Conservation (phyloP, 2,329 filamentous ascomycete species). For the Pseudogymnoascus sp. region DNA sequence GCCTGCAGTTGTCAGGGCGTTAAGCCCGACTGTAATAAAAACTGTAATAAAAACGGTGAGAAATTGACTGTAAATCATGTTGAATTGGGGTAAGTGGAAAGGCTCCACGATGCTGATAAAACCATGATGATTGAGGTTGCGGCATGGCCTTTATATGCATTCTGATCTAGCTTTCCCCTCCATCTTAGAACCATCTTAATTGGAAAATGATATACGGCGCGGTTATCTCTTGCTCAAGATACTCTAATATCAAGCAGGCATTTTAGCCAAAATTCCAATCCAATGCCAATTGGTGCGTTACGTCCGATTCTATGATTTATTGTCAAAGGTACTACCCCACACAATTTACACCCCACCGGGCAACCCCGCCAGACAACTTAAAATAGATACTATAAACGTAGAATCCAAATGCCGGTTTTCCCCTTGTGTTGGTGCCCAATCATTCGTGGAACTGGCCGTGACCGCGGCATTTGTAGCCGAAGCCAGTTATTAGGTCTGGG, state of each 20-base stretch:
- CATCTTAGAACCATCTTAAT: not conserved
- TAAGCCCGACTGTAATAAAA: not conserved
- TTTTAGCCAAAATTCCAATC: not conserved
- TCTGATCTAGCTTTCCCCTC: not conserved
- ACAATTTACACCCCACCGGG: not conserved
- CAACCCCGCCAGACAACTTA: not conserved
- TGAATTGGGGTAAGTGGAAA: not conserved
- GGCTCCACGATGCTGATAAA: not conserved
- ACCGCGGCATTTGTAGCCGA: not conserved
- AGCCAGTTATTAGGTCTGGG: not conserved
- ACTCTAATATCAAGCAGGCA: not conserved
- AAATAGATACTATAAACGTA: not conserved
- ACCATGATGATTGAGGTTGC: not conserved
- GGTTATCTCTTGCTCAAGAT: not conserved
- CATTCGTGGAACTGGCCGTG: not conserved
- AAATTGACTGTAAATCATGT: not conserved
- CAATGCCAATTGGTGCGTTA: constrained; percentile 3
- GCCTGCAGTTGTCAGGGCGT: not conserved
- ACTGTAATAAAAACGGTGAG: not conserved
- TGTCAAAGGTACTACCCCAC: not conserved
- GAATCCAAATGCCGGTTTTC: not conserved
- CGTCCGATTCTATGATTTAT: not conserved
- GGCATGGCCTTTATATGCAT: not conserved
- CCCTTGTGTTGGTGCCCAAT: not conserved
- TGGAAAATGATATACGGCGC: not conserved